These are phyloP conservation scores for Gautieria morchelliformis DNA, from an alignment of 768 basidiomycete genomes.

Conservation along the genomic window DNA sequence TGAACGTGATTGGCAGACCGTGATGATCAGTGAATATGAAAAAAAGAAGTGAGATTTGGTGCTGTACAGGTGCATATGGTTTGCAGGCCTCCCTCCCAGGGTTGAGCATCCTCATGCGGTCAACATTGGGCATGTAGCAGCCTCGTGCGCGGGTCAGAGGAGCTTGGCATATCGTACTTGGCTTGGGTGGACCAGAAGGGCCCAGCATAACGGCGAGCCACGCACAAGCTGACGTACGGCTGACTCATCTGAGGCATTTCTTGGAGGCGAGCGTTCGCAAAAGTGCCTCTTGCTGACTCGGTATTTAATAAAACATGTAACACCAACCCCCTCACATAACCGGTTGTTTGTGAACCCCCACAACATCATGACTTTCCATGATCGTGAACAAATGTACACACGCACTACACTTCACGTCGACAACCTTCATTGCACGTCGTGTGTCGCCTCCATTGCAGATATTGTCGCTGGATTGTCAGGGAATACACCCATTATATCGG, in stretches of 20 bases:
- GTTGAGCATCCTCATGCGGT: too few species aligned
- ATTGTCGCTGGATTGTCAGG: background rate
- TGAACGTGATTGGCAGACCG: too few species aligned
- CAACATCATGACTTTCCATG: background rate
- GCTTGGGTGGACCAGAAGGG: too few species aligned
- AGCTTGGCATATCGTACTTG: too few species aligned
- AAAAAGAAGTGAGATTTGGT: too few species aligned
- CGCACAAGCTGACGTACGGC: background rate
- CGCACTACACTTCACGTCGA: slow-evolving; percentile 2
- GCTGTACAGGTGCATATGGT: too few species aligned
- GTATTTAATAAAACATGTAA: background rate
- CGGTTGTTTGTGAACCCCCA: background rate
- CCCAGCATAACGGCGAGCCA: background rate
- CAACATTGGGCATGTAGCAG: too few species aligned
- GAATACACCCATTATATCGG: background rate
- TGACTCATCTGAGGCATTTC: background rate
- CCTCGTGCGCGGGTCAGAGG: too few species aligned
- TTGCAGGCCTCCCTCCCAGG: too few species aligned
- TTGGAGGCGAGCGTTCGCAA: background rate
- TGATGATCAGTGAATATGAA: too few species aligned
- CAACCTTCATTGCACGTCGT: slow-evolving; percentile 7
- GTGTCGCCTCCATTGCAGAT: background rate
- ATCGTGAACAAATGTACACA: background rate
- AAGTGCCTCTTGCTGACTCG: background rate
- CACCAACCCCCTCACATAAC: background rate